Conservation (phyloP, 1,284 basidiomycete species). For the Moesziomyces globuligerus region DNA sequence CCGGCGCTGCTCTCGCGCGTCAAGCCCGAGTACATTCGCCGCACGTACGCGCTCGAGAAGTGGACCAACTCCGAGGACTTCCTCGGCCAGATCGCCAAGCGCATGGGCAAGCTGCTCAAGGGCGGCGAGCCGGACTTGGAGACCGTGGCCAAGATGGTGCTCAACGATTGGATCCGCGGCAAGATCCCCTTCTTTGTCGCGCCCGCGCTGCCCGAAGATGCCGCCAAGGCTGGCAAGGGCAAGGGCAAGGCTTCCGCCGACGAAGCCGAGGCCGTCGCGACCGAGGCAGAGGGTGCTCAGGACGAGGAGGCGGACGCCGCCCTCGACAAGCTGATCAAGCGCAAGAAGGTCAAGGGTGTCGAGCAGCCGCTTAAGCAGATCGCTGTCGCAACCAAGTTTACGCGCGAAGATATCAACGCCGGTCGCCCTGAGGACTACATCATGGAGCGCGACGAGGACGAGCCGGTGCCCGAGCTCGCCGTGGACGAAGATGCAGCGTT, state of each 20-base stretch:
- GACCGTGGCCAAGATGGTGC: slow-evolving; percentile 90
- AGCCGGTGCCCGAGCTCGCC: slow-evolving; percentile 43
- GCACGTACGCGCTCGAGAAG: slow-evolving; percentile 77
- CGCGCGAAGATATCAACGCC: slow-evolving; percentile 65
- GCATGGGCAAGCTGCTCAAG: slow-evolving; percentile 90
- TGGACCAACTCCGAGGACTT: slow-evolving; percentile 77
- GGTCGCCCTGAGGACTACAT: slow-evolving; percentile 63
- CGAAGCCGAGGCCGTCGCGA: slow-evolving; percentile 17
- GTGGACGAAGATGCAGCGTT: slow-evolving; percentile 51
- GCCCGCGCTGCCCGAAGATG: slow-evolving; percentile 69
- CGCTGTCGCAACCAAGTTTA: slow-evolving; percentile 72
- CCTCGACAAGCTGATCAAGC: slow-evolving; percentile 49
- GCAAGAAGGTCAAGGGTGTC: slow-evolving; percentile 71
- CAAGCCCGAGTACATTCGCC: slow-evolving; percentile 88
- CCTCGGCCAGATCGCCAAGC: slow-evolving; percentile 84
- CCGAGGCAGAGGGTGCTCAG: slow-evolving; percentile 5
- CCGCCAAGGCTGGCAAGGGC: slow-evolving; percentile 29
- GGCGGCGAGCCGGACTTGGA: slow-evolving; percentile 95
- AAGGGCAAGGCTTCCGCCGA: slow-evolving; percentile 42
- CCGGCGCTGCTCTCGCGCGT: slow-evolving; percentile 87
- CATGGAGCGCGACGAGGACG: slow-evolving; percentile 61
- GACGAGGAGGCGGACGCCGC: slow-evolving; percentile 27
- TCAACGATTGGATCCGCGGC: slow-evolving; percentile 97
- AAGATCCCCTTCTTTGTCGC: slow-evolving; percentile 89
- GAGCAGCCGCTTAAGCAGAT: slow-evolving; percentile 73